Percentiles rank a stretch among this genome's conserved stretches.
Conservation (phyloP, 352 stramenopile genomes). For the Blastocystis sp. region DNA sequence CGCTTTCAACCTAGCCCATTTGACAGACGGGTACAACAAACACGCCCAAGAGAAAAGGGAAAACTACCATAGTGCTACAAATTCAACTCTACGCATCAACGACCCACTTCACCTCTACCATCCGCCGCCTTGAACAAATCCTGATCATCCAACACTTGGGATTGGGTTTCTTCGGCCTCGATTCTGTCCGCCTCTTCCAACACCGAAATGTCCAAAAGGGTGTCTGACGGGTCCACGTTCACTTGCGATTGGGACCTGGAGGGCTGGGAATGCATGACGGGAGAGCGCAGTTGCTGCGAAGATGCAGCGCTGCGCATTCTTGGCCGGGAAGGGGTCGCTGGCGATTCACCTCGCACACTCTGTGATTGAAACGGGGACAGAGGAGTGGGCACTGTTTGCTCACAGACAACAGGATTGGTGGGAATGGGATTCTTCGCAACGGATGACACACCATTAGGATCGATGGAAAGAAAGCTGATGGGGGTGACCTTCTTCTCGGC, state of each 20-base stretch:
- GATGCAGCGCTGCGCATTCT: background rate
- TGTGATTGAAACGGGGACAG: background rate
- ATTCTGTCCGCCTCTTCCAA: constrained; percentile 22
- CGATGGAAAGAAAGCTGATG: background rate
- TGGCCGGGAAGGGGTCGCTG: background rate
- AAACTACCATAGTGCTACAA: background rate
- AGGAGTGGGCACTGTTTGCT: no score
- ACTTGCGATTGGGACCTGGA: background rate
- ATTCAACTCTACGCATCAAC: background rate
- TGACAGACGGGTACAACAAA: background rate
- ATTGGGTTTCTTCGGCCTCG: background rate
- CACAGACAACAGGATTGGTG: background rate
- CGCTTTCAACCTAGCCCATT: background rate
- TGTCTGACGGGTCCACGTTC: background rate
- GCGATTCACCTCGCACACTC: background rate
- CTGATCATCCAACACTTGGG: background rate
- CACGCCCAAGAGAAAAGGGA: background rate
- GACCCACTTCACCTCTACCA: background rate
- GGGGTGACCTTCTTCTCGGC: background rate
- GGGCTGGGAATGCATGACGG: background rate
- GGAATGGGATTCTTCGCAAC: background rate
- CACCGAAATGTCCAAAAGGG: constrained; percentile 13
- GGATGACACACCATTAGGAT: background rate
- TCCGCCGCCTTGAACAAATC: constrained; percentile 14
- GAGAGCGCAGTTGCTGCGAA: background rate